Evolutionary conservation across 1,284 basidiomycete genomes (phyloP), one percentile per base, ranked within the genome.

Genomic region (Leccinum pachyderme): DNA sequence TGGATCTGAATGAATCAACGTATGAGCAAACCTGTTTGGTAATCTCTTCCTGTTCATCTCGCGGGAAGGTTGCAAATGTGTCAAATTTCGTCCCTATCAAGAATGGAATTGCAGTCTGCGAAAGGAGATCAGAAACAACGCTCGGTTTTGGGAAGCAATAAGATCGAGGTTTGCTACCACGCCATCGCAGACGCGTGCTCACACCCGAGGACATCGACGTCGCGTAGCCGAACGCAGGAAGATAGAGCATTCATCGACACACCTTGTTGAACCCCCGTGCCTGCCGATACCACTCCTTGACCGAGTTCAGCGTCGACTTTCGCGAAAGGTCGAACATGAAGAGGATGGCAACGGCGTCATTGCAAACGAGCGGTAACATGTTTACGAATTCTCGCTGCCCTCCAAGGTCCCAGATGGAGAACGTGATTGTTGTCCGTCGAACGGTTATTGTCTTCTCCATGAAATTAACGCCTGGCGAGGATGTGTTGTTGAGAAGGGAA

Each of bases 301-400:
- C 93, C 55, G 91, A 95, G 75, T 98, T 98, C 60, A 99, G 76
- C 41, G 96, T 99, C 51, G 91, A 93, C 75, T 98, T 98, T 64
- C 96, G 85, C 54, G 93, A 93, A 48, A 99, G 81, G 77, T 99
- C 96, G 72, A 99, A 99, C 96, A 98, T 98, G 86, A 98, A 99
- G 41, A 99, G 81, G 68, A 99, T 97, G 31, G 96, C 96, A 48
- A 98, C 94, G 8, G 96, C 95, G 67, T 98, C 96, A 70, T 99
- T 98, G 75, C 93, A 98, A 55, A 98, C 96, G 47, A 98, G 82
- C 8, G 96, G 96, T 33, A 98, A 79, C 96, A 98, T 98, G 74
- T 97, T 97, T 63, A 98, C 95, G 72, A 99, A 98, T 73, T 98
- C 96, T 54, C 96, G 81, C 72, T 98, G 95, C 32, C 95, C 95